Evolutionary conservation across 805 yeast genomes (phyloP).

Genomic region (Torulaspora delbrueckii): DNA sequence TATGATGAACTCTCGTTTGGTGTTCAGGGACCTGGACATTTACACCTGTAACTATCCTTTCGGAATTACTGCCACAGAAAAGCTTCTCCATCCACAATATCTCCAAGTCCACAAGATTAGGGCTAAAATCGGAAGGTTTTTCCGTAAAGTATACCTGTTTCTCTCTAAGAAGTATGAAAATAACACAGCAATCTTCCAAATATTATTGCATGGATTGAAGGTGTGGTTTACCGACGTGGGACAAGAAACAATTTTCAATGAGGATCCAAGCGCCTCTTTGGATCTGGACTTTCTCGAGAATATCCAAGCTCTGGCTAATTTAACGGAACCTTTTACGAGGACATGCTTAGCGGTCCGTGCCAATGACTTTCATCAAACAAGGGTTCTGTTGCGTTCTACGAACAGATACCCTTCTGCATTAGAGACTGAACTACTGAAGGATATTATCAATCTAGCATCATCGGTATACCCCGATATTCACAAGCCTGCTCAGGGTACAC

Average conservation of each 20-base stretch:
- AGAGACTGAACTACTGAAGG: conserved; percentile 59
- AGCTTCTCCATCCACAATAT: conserved; percentile 42
- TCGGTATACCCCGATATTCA: conserved; percentile 71
- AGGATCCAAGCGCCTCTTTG: conserved; percentile 49
- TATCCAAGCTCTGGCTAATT: conserved; percentile 58
- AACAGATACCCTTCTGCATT: conserved; percentile 63
- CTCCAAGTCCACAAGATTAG: conserved; percentile 56
- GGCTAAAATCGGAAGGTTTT: conserved; percentile 52
- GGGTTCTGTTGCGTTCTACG: conserved; percentile 67
- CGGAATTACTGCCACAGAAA: conserved; percentile 48
- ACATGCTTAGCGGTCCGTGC: conserved; percentile 70
- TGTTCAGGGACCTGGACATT: conserved; percentile 55
- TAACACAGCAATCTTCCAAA: conserved; percentile 57
- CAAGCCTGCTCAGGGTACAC: conserved; percentile 59
- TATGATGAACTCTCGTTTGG: conserved; percentile 49
- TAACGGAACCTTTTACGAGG: conserved; percentile 70
- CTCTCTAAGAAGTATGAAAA: conserved; percentile 51
- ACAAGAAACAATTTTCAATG: conserved; percentile 55
- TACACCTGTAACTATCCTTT: conserved; percentile 64
- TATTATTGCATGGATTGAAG: conserved; percentile 57
- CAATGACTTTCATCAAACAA: conserved; percentile 66
- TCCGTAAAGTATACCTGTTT: conserved; percentile 53
- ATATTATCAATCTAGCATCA: conserved; percentile 57
- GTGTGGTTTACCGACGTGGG: conserved; percentile 83
- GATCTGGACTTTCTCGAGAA: conserved; percentile 53